Conservation (phyloP, 2,329 filamentous ascomycete genomes). For the Juglanconis sp. region DNA sequence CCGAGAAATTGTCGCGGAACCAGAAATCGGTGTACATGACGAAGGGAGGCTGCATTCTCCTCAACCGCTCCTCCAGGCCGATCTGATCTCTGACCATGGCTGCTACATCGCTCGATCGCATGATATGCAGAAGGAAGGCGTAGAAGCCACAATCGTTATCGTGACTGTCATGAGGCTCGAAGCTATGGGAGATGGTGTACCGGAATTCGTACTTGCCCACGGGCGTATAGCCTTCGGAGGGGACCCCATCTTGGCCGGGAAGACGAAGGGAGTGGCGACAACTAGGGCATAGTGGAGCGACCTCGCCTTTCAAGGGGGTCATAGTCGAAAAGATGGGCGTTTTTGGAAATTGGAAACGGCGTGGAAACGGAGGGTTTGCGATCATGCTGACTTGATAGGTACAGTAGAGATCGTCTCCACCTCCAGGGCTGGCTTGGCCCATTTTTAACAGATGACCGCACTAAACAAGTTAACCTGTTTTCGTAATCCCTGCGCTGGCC, state of each 20-base stretch:
- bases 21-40: not conserved
- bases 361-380: no score
- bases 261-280: not conserved
- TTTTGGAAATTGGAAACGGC: not conserved
- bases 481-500: no score
- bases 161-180: not conserved
- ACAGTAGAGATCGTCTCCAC: no score
- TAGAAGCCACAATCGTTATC: not conserved
- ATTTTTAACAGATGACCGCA: no score
- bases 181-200: not conserved
- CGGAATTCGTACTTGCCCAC: not conserved
- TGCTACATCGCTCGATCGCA: not conserved
- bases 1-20: not conserved
- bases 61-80: not conserved
- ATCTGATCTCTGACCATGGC: not conserved
- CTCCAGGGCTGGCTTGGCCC: no score
- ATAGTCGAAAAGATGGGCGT: not conserved
- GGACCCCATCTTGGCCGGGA: not conserved
- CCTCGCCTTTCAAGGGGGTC: not conserved
- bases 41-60: not conserved
- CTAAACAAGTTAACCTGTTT: no score
- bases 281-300: not conserved
- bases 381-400: no score
- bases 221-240: not conserved
- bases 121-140: not conserved